Evolutionary conservation across 495 filamentous ascomycete species (phyloP).

Genomic region (Saxophila tyrrhenica): DNA sequence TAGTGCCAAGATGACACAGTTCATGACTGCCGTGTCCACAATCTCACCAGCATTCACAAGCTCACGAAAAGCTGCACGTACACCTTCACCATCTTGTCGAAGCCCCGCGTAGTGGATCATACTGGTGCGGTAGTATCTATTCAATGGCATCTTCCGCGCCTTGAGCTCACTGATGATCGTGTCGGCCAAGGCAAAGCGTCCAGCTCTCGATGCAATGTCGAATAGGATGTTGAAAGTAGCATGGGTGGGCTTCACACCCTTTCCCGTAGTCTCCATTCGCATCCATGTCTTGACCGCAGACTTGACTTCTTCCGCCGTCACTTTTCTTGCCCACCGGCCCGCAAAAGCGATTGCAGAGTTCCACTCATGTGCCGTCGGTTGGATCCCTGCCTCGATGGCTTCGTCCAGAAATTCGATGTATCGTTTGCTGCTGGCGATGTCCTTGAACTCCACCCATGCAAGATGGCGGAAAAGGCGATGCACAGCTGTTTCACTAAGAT

Average conservation of each 20-base stretch:
- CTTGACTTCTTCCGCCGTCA: constrained; percentile 53
- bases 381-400: constrained; percentile 54
- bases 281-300: constrained; percentile 72
- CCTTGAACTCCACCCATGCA: constrained; percentile 46
- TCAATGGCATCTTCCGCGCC: constrained; percentile 48
- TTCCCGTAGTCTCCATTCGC: constrained; percentile 61
- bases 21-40: constrained; percentile 77
- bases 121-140: constrained; percentile 64
- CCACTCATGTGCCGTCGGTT: constrained; percentile 60
- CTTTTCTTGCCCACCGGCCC: constrained; percentile 52
- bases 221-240: constrained; percentile 89
- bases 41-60: constrained; percentile 74
- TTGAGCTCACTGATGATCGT: constrained; percentile 74
- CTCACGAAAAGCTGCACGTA: constrained; percentile 59
- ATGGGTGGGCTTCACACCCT: constrained; percentile 32
- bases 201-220: constrained; percentile 72
- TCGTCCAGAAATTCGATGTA: constrained; percentile 79
- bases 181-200: constrained; percentile 70
- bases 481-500: constrained; percentile 47
- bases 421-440: constrained; percentile 45
- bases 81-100: constrained; percentile 51
- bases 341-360: constrained; percentile 71
- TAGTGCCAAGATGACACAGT: constrained; percentile 70
- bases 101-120: constrained; percentile 77
- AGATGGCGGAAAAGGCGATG: constrained; percentile 58